These are phyloP conservation scores for Lentinula edodes DNA, from an alignment of 768 basidiomycete species.

Conservation along the genomic window DNA sequence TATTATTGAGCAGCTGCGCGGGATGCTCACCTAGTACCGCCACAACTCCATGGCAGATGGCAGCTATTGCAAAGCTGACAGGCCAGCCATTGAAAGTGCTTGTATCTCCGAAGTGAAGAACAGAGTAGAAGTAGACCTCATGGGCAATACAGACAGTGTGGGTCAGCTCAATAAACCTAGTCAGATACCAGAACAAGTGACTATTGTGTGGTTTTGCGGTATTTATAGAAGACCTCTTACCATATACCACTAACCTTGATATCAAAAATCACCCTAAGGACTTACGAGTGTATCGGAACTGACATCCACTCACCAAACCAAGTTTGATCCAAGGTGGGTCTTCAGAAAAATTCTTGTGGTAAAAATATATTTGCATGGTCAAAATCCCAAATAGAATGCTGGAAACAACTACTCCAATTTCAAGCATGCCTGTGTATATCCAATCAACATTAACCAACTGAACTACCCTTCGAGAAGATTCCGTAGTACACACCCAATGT, in stretches of 20 bases:
- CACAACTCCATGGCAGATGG: background rate
- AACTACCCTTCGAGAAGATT: background rate
- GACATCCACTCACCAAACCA: background rate
- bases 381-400: slow-evolving; percentile 11
- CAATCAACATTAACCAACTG: background rate
- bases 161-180: background rate
- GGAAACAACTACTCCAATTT: slow-evolving; percentile 8
- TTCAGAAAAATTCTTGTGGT: slow-evolving; percentile 9
- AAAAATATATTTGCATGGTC: slow-evolving; percentile 10
- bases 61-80: background rate
- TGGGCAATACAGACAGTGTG: background rate
- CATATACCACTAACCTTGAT: background rate
- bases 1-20: background rate
- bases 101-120: background rate
- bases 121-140: background rate
- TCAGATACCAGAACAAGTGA: background rate
- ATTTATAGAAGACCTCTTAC: background rate
- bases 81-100: background rate
- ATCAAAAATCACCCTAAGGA: background rate
- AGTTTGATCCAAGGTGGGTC: slow-evolving; percentile 4
- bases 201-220: background rate
- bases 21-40: background rate
- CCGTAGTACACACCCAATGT: background rate
- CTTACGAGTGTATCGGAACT: background rate
- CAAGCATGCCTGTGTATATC: slow-evolving; percentile 6